Evolutionary conservation across 2,329 filamentous ascomycete genomes (phyloP), one percentile per base, ranked within the genome.

Genomic region (Fusarium sp.): DNA sequence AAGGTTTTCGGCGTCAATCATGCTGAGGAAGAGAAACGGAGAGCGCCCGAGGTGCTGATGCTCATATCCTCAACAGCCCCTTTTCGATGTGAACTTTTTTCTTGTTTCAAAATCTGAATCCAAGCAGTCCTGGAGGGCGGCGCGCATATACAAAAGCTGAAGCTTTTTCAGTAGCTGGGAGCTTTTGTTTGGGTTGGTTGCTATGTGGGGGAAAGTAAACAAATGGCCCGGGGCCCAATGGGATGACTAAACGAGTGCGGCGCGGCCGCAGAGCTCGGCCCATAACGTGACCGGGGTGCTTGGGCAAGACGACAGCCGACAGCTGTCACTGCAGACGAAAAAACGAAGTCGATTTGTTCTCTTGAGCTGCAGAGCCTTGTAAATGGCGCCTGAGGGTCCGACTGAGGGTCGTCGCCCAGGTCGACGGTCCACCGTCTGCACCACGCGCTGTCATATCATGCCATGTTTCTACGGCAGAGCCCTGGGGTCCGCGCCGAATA

Each of bases 1-100:
- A 46, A 92, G 82, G 75, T 90, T 91, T 43, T 90, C 88, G 55
- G 83, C 81, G 76, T 90, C 88, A 72, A 86, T 83, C 86, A 88
- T 88, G 64, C 60, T 79, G 75, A 60, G 55, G 56, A 53, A 12
- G 43, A 54, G 41, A 54, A 39, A 40, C 48, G 54, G 51, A 60
- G 52, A 41, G 57, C 62, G 64, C 61, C 41, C 58, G 55, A 40
- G 63, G 60, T 51, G 48, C 40, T 37, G 60, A 65, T 69, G 43
- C 57, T 72, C 74, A 74, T 76, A 50, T 64, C 74, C 68, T 70
- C 56, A 50, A 63, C 41, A 54, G 37, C 60, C 27, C 53, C 57
- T 57, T 23, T 58, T 66, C 53, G 43, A 62, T 56, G 63, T 58
- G 48, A 61, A 58, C 47, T 61, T 41, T 65, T 56, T 31, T 37